A percentile compares a stretch with the other conserved stretches of the same genome.
Conservation (phyloP, 2,329 filamentous ascomycete genomes). For the Verticillium longisporum region DNA sequence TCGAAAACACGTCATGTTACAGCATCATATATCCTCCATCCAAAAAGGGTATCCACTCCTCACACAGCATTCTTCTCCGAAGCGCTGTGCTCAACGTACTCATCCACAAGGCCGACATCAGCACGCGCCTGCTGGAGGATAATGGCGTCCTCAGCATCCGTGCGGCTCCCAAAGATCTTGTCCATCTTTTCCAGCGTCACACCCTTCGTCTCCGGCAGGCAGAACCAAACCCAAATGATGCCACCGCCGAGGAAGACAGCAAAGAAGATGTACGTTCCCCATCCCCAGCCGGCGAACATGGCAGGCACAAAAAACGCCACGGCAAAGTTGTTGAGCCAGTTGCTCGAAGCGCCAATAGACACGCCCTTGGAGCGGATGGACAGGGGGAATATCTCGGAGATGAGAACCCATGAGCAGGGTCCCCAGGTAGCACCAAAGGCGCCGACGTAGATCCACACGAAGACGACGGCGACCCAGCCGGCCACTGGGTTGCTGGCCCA, state of each 20-base stretch:
- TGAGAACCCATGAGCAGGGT: slow-evolving; percentile 25
- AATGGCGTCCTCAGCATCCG: slow-evolving; percentile 19
- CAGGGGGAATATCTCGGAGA: slow-evolving; percentile 45
- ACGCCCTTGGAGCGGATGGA: slow-evolving; percentile 57
- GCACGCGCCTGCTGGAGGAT: slow-evolving; percentile 15
- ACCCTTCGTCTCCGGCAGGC: slow-evolving; percentile 52
- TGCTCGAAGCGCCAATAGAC: slow-evolving; percentile 38
- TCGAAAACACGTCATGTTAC: neutral
- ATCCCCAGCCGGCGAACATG: slow-evolving; percentile 44
- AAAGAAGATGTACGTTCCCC: slow-evolving; percentile 54
- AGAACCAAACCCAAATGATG: slow-evolving; percentile 40
- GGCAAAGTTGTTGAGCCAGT: slow-evolving; percentile 39
- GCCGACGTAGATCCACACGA: slow-evolving; percentile 7
- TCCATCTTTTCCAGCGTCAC: slow-evolving; percentile 51
- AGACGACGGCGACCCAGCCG: slow-evolving; percentile 31
- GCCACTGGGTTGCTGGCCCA: slow-evolving; percentile 25
- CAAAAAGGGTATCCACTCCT: neutral
- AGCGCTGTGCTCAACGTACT: neutral
- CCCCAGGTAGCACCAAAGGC: slow-evolving; percentile 17
- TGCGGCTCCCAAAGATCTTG: slow-evolving; percentile 26
- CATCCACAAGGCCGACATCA: slow-evolving; percentile 12
- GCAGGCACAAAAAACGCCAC: slow-evolving; percentile 44
- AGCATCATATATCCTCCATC: too few species aligned
- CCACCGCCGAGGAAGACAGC: slow-evolving; percentile 39
- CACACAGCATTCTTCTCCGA: neutral